These are phyloP conservation scores for Sicyos edulis DNA, from an alignment of 306 rosid species.

Conservation along the genomic window DNA sequence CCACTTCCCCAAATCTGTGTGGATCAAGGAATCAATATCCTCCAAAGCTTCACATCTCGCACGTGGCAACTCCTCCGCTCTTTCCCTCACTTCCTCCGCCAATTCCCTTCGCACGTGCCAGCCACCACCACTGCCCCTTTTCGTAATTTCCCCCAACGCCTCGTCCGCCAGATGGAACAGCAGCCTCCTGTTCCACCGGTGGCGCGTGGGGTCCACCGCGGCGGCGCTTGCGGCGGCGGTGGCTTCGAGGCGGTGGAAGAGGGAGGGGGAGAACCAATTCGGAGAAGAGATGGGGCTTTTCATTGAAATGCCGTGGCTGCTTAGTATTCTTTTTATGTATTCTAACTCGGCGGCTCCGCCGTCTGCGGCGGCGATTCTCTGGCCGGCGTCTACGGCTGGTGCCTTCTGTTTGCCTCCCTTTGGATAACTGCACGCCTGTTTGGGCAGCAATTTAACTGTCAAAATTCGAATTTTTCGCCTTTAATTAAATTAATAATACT, in stretches of 20 bases:
- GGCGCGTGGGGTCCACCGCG: too few species aligned
- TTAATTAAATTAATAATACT: too few species aligned
- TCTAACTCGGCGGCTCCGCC: conserved; percentile 32
- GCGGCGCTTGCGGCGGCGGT: too few species aligned
- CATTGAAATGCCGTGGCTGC: not conserved
- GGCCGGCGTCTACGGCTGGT: conserved; percentile 6
- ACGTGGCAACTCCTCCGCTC: not conserved
- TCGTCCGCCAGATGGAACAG: too few species aligned
- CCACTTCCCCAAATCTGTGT: conserved; percentile 12
- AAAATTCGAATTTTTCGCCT: not conserved
- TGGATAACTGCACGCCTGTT: not conserved
- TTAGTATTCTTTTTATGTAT: conserved; percentile 43
- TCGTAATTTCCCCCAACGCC: too few species aligned
- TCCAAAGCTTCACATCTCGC: not conserved
- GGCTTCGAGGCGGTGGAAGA: too few species aligned
- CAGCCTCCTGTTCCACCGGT: too few species aligned
- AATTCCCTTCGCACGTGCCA: too few species aligned
- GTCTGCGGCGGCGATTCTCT: conserved; percentile 25
- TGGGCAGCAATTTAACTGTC: not conserved
- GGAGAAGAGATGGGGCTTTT: not conserved
- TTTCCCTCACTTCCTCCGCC: too few species aligned
- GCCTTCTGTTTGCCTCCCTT: not conserved
- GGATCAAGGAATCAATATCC: not conserved
- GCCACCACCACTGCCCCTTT: too few species aligned
- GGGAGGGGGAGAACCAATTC: not conserved